Base-by-base conservation (phyloP, 192 early-diverging fungal species). In the Backusella luteola region DNA sequence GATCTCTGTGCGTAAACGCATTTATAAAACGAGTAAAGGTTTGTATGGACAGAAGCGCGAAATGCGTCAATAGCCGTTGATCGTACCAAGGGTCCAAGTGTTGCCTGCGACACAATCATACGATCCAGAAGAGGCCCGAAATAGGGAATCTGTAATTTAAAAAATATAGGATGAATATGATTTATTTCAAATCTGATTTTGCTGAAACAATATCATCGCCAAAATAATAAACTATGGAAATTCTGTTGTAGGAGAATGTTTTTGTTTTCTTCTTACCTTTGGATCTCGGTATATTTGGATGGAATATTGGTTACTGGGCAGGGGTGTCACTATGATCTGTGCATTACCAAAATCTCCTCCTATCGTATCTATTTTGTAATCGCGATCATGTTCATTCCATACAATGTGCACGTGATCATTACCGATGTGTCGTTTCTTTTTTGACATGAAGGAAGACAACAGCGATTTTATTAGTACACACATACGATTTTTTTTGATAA, bases 361-460 rank as follows among this genome's bases (percentile, higher is more conserved):
- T 59, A 99, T 99, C 1, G 98, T 99, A 42, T 88, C 88, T n/a
- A 90, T 88, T 38, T 92, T 85, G 78, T 98, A 99, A 38, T 95
- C 92, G 75, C 94, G 88, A 39, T 87, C 84, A 73, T 97, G 94
- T 77, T 99, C 98, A 80, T 97, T 98, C 96, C 96, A 99, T 11
- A 99, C 87, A 68, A 99, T 96, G 75, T 99, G 98, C 7, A 99
- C 95, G 78, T 98, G 97, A 77, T 99, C 97, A 78, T 99, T 99
- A 32, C 98, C 98, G 80, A 99, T 94, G 75, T 99, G 98, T 6
- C 98, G 92, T 91, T 99, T 99, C 94, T 95, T 44, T 41, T 42
- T 26, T 26, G 17, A 6, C 11, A 23, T 36, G 23, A 38, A 36
- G 14, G 32, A 35, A 34, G 32, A 35, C 32, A 35, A 34, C 6